These are phyloP conservation scores for Scedosporium boydii DNA, from an alignment of 2,329 filamentous ascomycete genomes.

Conservation along the genomic window DNA sequence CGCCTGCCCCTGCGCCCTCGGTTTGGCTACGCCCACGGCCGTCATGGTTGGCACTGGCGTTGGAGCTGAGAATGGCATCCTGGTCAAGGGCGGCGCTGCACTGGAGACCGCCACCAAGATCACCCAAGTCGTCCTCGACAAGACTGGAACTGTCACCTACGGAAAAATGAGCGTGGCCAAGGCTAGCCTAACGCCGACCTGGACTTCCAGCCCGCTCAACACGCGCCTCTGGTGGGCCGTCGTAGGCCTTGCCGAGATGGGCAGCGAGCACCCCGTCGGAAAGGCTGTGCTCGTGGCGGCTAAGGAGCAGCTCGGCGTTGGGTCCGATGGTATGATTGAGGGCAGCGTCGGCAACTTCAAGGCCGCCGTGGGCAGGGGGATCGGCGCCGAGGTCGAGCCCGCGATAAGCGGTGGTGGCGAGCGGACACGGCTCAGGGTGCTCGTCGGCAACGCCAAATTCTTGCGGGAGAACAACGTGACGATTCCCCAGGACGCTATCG, in stretches of 20 bases:
- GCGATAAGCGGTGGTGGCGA: constrained; percentile 46
- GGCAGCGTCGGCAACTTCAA: constrained; percentile 81
- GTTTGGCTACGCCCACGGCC: constrained; percentile 87
- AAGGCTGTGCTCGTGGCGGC: constrained; percentile 72
- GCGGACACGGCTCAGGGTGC: constrained; percentile 63
- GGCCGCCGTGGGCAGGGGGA: constrained; percentile 73
- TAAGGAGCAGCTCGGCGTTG: constrained; percentile 64
- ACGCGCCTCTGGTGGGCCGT: constrained; percentile 89
- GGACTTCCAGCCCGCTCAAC: constrained; percentile 59
- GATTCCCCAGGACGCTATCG: constrained; percentile 54
- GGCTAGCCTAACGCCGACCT: constrained; percentile 54
- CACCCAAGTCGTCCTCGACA: constrained; percentile 85
- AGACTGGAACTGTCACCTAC: constrained; percentile 89
- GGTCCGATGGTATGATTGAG: constrained; percentile 63
- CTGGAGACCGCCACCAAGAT: constrained; percentile 86
- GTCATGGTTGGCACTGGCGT: constrained; percentile 99
- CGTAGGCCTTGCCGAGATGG: constrained; percentile 88
- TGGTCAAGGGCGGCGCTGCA: constrained; percentile 94
- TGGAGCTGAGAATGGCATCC: constrained; percentile 87
- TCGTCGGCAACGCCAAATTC: constrained; percentile 75
- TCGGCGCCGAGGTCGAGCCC: constrained; percentile 74
- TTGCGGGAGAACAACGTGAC: constrained; percentile 61
- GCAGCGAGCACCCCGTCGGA: constrained; percentile 93
- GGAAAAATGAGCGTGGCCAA: constrained; percentile 91
- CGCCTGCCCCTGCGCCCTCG: constrained; percentile 93